A percentile compares a stretch with the other conserved stretches of the same genome.
These are phyloP conservation scores for Voacanga thouarsii DNA, from an alignment of 257 asterid species.

Conservation along the genomic window DNA sequence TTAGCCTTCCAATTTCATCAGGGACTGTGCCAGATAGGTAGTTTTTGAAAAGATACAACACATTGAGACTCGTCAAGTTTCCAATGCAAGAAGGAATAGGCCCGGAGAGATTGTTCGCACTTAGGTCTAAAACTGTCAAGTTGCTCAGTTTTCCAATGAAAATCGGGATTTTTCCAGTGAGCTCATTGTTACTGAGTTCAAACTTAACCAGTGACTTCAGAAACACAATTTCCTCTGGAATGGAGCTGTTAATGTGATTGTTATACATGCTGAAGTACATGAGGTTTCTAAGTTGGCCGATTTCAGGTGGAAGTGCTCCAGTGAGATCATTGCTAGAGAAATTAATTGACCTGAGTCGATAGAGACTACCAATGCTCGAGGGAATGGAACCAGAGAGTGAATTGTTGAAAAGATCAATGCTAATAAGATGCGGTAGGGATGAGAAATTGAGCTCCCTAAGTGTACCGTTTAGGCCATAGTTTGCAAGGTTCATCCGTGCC, in stretches of 20 bases:
- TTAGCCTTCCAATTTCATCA: constrained; percentile 5
- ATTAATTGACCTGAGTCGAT: constrained; percentile 7
- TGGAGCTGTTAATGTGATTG: constrained; percentile 6
- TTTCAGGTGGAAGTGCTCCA: constrained; percentile 24
- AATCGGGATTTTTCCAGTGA: constrained; percentile 13
- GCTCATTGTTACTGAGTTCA: not conserved
- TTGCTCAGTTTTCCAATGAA: constrained; percentile 14
- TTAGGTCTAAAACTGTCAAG: not conserved
- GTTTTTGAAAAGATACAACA: not conserved
- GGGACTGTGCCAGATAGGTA: constrained; percentile 16
- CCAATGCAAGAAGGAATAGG: constrained; percentile 4
- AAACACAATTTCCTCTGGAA: constrained; percentile 12
- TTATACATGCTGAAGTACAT: not conserved
- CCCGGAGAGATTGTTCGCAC: not conserved
- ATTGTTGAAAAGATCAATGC: constrained; percentile 11
- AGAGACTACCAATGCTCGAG: constrained; percentile 8
- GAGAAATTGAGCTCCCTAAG: constrained; percentile 21
- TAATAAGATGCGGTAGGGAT: not conserved
- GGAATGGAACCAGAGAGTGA: constrained; percentile 29
- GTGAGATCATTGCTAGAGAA: not conserved
- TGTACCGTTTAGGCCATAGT: constrained; percentile 18
- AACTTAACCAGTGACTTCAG: constrained; percentile 5
- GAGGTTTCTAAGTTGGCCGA: constrained; percentile 15
- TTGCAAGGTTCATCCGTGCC: constrained; percentile 9
- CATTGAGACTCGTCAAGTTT: constrained; percentile 12